A percentile compares a stretch with the other conserved stretches of the same genome.
Conservation (phyloP, 2,329 filamentous ascomycete genomes). For the Trichoderma afroharzianum region DNA sequence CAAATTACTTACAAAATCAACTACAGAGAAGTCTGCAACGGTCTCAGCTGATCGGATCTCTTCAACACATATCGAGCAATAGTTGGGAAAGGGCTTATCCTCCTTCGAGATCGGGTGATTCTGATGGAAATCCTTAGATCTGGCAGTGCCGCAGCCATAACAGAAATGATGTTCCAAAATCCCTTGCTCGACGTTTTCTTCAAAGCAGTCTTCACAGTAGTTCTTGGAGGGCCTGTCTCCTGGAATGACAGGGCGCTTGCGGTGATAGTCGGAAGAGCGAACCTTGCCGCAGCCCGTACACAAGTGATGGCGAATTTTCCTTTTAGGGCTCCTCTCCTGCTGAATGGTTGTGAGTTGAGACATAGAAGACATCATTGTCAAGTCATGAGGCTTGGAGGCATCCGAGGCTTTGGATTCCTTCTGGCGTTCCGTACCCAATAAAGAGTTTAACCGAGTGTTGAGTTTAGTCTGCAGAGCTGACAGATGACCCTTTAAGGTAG, state of each 20-base stretch:
- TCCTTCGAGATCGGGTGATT: conserved; percentile 24
- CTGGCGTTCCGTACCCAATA: not conserved
- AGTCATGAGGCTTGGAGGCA: not conserved
- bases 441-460: conserved; percentile 28
- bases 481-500: conserved; percentile 24
- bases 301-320: conserved; percentile 28
- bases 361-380: not conserved
- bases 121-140: conserved; percentile 27
- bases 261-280: conserved; percentile 35
- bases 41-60: conserved; percentile 26
- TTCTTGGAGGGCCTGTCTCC: conserved; percentile 29
- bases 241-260: conserved; percentile 29
- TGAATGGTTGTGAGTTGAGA: not conserved
- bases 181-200: conserved; percentile 24
- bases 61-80: conserved; percentile 29
- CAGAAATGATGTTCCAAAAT: conserved; percentile 39
- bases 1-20: conserved; percentile 25
- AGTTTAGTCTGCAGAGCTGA: conserved; percentile 29
- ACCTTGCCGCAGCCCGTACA: conserved; percentile 36
- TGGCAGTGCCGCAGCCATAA: conserved; percentile 29
- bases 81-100: conserved; percentile 30
- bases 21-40: conserved; percentile 27
- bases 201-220: conserved; percentile 35
- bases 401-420: not conserved
- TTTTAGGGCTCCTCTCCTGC: conserved; percentile 23